These are phyloP conservation scores for Cyberlindnera meyerae DNA, from an alignment of 805 yeast genomes.

Conservation along the genomic window DNA sequence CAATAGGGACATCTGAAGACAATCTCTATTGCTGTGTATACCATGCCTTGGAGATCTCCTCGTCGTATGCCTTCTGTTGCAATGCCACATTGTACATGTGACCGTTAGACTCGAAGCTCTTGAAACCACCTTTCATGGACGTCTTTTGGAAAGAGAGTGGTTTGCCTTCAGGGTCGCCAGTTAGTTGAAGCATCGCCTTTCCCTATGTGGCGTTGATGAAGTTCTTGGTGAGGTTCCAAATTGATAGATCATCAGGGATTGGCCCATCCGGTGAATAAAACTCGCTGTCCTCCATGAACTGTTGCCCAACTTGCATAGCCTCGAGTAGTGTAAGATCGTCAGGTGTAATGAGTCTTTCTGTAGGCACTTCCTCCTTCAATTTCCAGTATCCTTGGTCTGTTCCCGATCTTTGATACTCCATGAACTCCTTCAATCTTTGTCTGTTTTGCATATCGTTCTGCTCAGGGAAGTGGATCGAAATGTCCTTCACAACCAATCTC, in stretches of 20 bases:
- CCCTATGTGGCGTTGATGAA: conserved; percentile 93
- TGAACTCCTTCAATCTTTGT: conserved; percentile 91
- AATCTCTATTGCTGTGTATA: conserved; percentile 69
- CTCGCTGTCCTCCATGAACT: conserved; percentile 75
- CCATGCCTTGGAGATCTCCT: conserved; percentile 87
- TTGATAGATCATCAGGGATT: conserved; percentile 80
- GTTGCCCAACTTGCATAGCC: conserved; percentile 93
- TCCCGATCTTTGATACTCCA: conserved; percentile 95
- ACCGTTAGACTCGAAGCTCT: conserved; percentile 42
- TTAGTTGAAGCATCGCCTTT: conserved; percentile 91
- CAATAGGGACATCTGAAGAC: conserved; percentile 26
- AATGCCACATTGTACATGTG: conserved; percentile 76
- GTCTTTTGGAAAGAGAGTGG: conserved; percentile 85
- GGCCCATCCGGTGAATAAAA: conserved; percentile 42
- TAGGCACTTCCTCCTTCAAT: conserved; percentile 69
- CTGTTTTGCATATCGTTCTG: conserved; percentile 97
- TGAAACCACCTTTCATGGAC: conserved; percentile 93
- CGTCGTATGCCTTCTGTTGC: conserved; percentile 90
- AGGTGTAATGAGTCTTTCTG: conserved; percentile 78
- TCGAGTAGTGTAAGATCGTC: conserved; percentile 86
- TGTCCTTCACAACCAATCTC: conserved; percentile 79
- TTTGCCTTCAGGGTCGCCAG: conserved; percentile 91
- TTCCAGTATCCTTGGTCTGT: conserved; percentile 96
- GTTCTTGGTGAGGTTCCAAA: conserved; percentile 92
- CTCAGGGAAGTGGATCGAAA: conserved; percentile 90